phyloP scores from a whole-genome alignment of 2,329 filamentous ascomycete species.

The Penicillium sp. region DNA sequence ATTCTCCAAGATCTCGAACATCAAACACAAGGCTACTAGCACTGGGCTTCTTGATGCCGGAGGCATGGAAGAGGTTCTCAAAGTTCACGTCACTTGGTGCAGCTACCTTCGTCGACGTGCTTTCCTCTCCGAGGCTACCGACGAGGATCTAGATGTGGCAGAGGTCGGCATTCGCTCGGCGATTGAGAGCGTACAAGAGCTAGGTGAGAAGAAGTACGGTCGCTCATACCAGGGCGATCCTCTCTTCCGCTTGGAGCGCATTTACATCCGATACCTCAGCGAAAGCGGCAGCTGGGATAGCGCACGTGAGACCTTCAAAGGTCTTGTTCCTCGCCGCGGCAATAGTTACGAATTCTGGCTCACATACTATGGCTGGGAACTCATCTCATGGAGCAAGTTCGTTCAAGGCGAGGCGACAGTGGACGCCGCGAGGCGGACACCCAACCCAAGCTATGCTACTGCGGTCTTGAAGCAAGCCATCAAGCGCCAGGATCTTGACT shows the following conservation, averaged over 20 bases:
- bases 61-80: slow-evolving; percentile 82
- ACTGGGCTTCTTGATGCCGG: slow-evolving; percentile 80
- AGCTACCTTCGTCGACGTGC: slow-evolving; percentile 85
- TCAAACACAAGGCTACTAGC: slow-evolving; percentile 89
- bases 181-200: slow-evolving; percentile 75
- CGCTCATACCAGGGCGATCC: slow-evolving; percentile 81
- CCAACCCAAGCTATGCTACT: slow-evolving; percentile 71
- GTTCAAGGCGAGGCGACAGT: slow-evolving; percentile 52
- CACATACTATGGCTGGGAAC: slow-evolving; percentile 87
- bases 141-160: slow-evolving; percentile 83
- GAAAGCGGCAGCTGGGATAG: slow-evolving; percentile 75
- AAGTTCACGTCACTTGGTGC: slow-evolving; percentile 93
- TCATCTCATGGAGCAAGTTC: slow-evolving; percentile 65
- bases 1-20: slow-evolving; percentile 78
- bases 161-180: slow-evolving; percentile 85
- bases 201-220: slow-evolving; percentile 75
- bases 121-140: slow-evolving; percentile 68
- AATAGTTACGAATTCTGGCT: slow-evolving; percentile 93
- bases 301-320: slow-evolving; percentile 74
- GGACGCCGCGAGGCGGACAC: slow-evolving; percentile 55
- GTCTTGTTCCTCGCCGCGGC: slow-evolving; percentile 65
- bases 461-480: slow-evolving; percentile 72
- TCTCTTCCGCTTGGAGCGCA: slow-evolving; percentile 81
- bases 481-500: slow-evolving; percentile 49
- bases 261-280: slow-evolving; percentile 86